A percentile compares a stretch with the other conserved stretches of the same genome.
phyloP scores from a whole-genome alignment of 768 basidiomycete species.

The Glaciozyma antarctica region DNA sequence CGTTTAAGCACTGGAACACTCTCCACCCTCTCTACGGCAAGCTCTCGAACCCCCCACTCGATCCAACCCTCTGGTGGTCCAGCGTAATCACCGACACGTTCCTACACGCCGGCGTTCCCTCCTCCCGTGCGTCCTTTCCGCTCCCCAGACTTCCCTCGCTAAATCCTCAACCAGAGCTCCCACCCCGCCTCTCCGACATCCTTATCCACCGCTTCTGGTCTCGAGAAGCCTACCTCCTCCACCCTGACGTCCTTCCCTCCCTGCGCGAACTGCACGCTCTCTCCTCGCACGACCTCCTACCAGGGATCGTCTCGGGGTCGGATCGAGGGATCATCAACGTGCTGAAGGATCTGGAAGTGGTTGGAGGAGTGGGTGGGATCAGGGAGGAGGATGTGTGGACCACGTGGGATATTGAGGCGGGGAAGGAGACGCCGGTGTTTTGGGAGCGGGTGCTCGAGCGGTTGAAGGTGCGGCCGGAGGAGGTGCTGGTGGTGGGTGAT shows the following conservation, averaged over 20 bases:
- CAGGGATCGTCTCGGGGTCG: slow-evolving; percentile 14
- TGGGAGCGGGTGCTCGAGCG: slow-evolving; percentile 15
- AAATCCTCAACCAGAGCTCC: not conserved
- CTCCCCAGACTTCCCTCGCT: not conserved
- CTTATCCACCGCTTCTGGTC: slow-evolving; percentile 24
- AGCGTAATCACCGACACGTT: slow-evolving; percentile 22
- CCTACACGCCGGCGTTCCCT: slow-evolving; percentile 7
- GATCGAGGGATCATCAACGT: slow-evolving; percentile 10
- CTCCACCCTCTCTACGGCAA: slow-evolving; percentile 24
- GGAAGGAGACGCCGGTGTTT: slow-evolving; percentile 11
- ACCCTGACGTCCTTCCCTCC: slow-evolving; percentile 9
- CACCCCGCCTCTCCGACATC: not conserved
- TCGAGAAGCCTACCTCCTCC: slow-evolving; percentile 15
- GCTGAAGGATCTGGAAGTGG: slow-evolving; percentile 6
- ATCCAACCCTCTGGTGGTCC: slow-evolving; percentile 10
- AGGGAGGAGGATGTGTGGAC: slow-evolving; percentile 10
- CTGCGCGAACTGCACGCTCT: slow-evolving; percentile 4
- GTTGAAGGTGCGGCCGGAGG: not conserved
- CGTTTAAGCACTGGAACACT: slow-evolving; percentile 12
- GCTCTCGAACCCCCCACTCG: slow-evolving; percentile 13
- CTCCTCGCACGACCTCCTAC: not conserved
- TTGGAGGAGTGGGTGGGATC: not conserved
- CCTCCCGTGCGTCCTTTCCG: not conserved
- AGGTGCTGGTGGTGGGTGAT: slow-evolving; percentile 23
- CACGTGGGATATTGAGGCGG: slow-evolving; percentile 14